A percentile compares a stretch with the other conserved stretches of the same genome.
Evolutionary conservation across 306 rosid genomes (phyloP).

Genomic region (Biancaea sappan): DNA sequence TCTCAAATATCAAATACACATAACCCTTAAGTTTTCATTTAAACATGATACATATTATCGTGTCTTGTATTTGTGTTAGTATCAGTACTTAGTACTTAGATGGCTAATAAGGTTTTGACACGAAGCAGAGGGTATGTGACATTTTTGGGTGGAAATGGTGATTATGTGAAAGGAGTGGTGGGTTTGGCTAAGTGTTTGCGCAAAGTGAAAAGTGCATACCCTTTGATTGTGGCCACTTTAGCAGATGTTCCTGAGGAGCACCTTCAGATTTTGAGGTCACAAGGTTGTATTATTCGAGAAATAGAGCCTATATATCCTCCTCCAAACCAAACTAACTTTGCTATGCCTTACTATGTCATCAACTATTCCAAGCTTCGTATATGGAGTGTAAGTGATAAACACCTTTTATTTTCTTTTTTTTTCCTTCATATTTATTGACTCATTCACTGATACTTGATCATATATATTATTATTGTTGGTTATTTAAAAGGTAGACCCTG

Average conservation of each 20-base stretch:
- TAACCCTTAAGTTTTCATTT: neutral
- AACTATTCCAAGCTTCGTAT: slow-evolving; percentile 78
- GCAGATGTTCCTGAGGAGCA: slow-evolving; percentile 71
- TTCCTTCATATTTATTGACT: neutral
- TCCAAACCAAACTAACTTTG: slow-evolving; percentile 51
- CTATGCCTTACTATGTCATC: slow-evolving; percentile 71
- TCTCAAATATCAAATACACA: no score
- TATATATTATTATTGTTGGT: no score
- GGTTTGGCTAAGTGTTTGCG: slow-evolving; percentile 67
- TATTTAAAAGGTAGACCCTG: no score
- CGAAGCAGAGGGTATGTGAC: slow-evolving; percentile 54
- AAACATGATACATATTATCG: no score
- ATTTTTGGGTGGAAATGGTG: slow-evolving; percentile 66
- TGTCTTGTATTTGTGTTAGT: neutral
- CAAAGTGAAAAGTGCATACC: slow-evolving; percentile 52
- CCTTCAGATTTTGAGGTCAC: slow-evolving; percentile 53
- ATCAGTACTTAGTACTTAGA: neutral
- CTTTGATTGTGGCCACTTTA: slow-evolving; percentile 63
- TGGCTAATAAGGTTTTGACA: slow-evolving; percentile 39
- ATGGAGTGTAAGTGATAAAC: slow-evolving; percentile 48
- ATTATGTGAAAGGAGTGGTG: slow-evolving; percentile 65
- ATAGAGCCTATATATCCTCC: slow-evolving; percentile 70
- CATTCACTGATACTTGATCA: neutral
- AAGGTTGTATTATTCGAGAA: slow-evolving; percentile 57
- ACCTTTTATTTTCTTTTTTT: neutral